Conservation (phyloP, 352 stramenopile genomes). For the Globisporangium okanoganense region DNA sequence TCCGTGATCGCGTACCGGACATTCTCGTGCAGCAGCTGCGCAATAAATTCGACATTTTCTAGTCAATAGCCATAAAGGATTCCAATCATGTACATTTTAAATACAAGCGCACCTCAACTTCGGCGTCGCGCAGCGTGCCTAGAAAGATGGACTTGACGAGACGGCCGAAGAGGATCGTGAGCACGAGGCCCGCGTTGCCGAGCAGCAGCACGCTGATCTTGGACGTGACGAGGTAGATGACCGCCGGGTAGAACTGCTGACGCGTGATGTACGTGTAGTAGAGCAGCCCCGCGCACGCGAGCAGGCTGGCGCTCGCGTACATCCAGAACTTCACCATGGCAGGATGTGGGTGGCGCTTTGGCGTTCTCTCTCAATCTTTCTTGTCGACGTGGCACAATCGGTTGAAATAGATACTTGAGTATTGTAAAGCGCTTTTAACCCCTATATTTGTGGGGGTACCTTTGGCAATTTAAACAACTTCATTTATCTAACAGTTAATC, state of each 20-base stretch:
- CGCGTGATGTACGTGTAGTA: slow-evolving; percentile 93
- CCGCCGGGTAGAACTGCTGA: slow-evolving; percentile 96
- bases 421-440: too few species aligned
- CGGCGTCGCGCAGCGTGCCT: slow-evolving; percentile 67
- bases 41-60: neutral
- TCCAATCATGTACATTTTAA: too few species aligned
- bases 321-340: slow-evolving; percentile 77
- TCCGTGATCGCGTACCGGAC: slow-evolving; percentile 97
- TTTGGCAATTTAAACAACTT: too few species aligned
- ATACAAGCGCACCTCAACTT: slow-evolving; percentile 60
- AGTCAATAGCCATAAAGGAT: neutral
- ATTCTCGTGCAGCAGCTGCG: slow-evolving; percentile 93
- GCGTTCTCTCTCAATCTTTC: neutral
- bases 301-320: slow-evolving; percentile 87
- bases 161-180: slow-evolving; percentile 77
- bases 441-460: too few species aligned
- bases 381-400: neutral
- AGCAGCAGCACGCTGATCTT: slow-evolving; percentile 96
- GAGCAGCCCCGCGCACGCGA: slow-evolving; percentile 79
- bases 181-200: slow-evolving; percentile 92
- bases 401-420: too few species aligned
- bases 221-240: slow-evolving; percentile 96
- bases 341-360: neutral
- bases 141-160: slow-evolving; percentile 89
- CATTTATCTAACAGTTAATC: too few species aligned